Evolutionary conservation across 495 filamentous ascomycete species (phyloP).

Genomic region (Podospora conica): DNA sequence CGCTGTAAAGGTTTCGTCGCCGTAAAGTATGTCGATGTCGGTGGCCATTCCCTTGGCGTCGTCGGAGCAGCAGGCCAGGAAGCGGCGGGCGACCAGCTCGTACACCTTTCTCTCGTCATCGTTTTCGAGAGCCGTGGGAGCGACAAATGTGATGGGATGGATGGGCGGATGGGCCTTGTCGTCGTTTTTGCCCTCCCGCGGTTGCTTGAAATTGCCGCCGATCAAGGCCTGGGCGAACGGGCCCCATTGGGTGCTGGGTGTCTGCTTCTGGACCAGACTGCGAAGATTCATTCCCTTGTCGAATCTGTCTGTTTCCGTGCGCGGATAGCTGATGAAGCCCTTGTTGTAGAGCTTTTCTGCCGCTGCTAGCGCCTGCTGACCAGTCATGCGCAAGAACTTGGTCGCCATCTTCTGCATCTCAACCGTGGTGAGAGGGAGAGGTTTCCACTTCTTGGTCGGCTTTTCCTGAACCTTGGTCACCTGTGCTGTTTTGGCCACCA

Average conservation of each 20-base stretch:
- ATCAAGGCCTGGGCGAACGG: conserved; percentile 73
- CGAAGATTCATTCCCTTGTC: conserved; percentile 82
- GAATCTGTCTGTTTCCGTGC: conserved; percentile 96
- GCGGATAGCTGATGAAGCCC: conserved; percentile 93
- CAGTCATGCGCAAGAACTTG: conserved; percentile 74
- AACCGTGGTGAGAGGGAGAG: conserved; percentile 90
- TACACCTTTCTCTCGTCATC: conserved; percentile 72
- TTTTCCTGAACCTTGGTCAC: conserved; percentile 81
- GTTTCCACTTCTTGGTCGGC: conserved; percentile 90
- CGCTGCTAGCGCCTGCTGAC: conserved; percentile 79
- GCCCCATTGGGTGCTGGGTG: conserved; percentile 69
- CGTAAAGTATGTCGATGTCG: conserved; percentile 78
- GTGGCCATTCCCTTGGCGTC: conserved; percentile 82
- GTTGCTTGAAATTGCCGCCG: conserved; percentile 71
- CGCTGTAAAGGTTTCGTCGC: conserved; percentile 72
- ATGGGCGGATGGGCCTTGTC: conserved; percentile 97
- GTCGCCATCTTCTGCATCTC: conserved; percentile 97
- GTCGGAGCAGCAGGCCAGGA: conserved; percentile 92
- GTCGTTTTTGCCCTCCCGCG: conserved; percentile 77
- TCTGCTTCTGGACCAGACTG: conserved; percentile 77
- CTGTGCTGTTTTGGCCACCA: conserved; percentile 67
- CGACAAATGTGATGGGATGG: conserved; percentile 79
- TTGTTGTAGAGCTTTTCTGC: conserved; percentile 90
- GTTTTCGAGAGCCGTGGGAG: conserved; percentile 49
- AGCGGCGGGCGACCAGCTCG: conserved; percentile 89